These are phyloP conservation scores for Lasiodiplodia citricola DNA, from an alignment of 2,329 filamentous ascomycete genomes.

Conservation along the genomic window DNA sequence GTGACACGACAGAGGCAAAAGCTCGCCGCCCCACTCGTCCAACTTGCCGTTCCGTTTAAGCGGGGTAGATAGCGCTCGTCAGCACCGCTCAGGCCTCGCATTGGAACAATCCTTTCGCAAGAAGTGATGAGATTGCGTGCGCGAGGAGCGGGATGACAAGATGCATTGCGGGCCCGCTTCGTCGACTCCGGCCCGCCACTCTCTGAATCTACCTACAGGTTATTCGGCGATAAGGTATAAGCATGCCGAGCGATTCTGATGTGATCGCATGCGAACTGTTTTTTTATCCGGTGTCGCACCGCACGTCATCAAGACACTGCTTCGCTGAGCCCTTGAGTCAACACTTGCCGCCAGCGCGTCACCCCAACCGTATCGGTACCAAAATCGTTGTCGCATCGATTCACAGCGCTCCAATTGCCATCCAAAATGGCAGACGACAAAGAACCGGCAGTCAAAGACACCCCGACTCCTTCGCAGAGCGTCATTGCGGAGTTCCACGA, in stretches of 20 bases:
- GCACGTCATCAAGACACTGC: not conserved
- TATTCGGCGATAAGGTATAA: conserved; percentile 1
- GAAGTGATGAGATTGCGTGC: not conserved
- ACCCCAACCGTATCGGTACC: not conserved
- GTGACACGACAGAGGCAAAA: not conserved
- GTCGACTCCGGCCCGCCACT: not conserved
- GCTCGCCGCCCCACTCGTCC: not conserved
- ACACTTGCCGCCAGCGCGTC: not conserved
- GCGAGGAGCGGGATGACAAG: conserved; percentile 1
- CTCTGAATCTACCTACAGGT: not conserved
- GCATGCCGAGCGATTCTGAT: not conserved
- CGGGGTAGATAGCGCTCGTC: conserved; percentile 1
- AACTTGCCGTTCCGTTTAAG: not conserved
- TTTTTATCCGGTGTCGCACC: not conserved
- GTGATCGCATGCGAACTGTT: not conserved
- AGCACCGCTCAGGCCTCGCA: not conserved
- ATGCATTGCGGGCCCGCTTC: not conserved
- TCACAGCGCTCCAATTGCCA: not conserved
- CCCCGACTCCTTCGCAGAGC: not conserved
- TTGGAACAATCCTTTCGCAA: not conserved
- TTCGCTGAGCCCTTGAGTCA: not conserved
- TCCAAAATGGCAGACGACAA: conserved; percentile 3
- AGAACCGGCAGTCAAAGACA: not conserved
- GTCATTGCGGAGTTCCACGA: conserved; percentile 9
- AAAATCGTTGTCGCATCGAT: no score